Evolutionary conservation across 345 rosid species (phyloP).

Genomic region (Eucalyptus sp.): DNA sequence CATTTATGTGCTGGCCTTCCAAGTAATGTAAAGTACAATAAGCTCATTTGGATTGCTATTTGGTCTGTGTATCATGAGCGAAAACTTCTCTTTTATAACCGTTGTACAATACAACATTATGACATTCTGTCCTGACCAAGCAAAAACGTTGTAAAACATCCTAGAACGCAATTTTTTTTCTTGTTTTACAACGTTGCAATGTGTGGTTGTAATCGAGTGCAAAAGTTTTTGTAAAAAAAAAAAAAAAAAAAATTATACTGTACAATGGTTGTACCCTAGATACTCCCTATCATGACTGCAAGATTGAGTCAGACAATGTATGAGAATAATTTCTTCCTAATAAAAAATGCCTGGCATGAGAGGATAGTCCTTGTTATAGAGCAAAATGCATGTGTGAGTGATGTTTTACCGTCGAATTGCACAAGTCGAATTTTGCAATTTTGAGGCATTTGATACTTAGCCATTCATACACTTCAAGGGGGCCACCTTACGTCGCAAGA

Average conservation of each 20-base stretch:
- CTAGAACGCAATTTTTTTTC: neutral
- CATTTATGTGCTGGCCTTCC: neutral
- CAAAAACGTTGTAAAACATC: neutral
- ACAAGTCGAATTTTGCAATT: neutral
- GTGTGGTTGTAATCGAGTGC: neutral
- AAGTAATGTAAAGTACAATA: neutral
- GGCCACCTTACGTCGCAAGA: conserved; percentile 95
- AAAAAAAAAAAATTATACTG: neutral
- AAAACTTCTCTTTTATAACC: too few species aligned
- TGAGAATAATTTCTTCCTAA: neutral
- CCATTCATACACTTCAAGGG: conserved; percentile 28
- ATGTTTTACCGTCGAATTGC: neutral
- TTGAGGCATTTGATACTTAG: neutral
- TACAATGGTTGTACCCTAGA: neutral
- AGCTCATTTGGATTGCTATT: neutral
- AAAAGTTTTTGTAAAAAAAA: neutral
- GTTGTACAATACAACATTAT: too few species aligned
- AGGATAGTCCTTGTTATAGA: neutral
- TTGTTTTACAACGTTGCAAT: neutral
- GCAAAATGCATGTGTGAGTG: neutral
- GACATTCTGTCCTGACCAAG: neutral
- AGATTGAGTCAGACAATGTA: neutral
- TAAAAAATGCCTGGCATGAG: neutral
- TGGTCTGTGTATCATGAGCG: too few species aligned
- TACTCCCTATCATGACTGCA: neutral